Percentiles rank a stretch among this genome's conserved stretches.
Evolutionary conservation across 2,329 filamentous ascomycete species (phyloP).

Genomic region (Orbilia quercus): DNA sequence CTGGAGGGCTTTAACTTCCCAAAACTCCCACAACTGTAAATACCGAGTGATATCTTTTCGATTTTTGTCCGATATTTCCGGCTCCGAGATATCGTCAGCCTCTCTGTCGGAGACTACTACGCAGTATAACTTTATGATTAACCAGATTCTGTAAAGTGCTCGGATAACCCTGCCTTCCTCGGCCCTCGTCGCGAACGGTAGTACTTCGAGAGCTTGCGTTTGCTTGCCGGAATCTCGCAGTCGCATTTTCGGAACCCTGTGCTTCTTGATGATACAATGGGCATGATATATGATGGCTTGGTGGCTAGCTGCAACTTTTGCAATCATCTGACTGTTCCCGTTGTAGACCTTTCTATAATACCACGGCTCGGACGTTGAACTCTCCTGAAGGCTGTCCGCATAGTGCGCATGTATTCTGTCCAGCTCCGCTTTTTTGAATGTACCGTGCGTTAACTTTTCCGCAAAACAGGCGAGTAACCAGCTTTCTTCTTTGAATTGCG

Average conservation of each 20-base stretch:
- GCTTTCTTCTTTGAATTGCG: conserved; percentile 15
- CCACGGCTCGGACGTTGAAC: background rate
- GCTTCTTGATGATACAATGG: background rate
- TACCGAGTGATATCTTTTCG: conserved; percentile 22
- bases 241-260: conserved; percentile 2
- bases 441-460: background rate
- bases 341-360: conserved; percentile 16
- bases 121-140: conserved; percentile 18
- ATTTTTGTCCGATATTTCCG: conserved; percentile 3
- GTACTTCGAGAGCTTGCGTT: background rate
- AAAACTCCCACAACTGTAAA: conserved; percentile 23
- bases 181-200: conserved; percentile 5
- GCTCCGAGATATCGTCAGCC: background rate
- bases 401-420: conserved; percentile 12
- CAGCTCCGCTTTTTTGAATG: background rate
- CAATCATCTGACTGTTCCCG: background rate
- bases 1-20: conserved; percentile 27
- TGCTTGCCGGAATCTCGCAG: background rate
- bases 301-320: conserved; percentile 4
- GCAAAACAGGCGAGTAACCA: conserved; percentile 17
- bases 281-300: conserved; percentile 11
- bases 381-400: background rate
- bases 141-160: conserved; percentile 20
- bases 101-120: background rate
- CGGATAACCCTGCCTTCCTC: conserved; percentile 15